These are phyloP conservation scores for Boechera retrofracta DNA, from an alignment of 345 rosid species.

Conservation along the genomic window DNA sequence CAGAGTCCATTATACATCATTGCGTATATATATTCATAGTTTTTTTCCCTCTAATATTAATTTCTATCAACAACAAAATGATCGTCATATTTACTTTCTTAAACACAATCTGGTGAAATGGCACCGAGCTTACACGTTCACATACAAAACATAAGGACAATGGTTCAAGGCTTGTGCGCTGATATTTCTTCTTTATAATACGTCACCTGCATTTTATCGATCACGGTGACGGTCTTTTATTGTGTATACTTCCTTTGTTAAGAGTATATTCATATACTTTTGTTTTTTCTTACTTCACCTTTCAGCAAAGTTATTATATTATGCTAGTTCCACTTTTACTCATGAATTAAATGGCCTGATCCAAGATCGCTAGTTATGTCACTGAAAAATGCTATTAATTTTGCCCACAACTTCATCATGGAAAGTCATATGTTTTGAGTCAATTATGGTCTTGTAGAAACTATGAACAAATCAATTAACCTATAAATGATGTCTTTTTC, in stretches of 20 bases:
- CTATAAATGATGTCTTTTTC: conserved; percentile 5
- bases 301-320: background rate
- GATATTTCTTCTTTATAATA: background rate
- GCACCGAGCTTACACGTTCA: background rate
- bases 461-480: conserved; percentile 27
- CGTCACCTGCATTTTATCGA: background rate
- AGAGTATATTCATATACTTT: background rate
- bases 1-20: no score
- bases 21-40: conserved; percentile 3
- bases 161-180: background rate
- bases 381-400: background rate
- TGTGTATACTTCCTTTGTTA: background rate
- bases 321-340: no score
- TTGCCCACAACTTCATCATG: background rate
- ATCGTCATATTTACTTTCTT: background rate
- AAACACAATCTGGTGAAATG: background rate
- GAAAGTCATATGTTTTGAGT: background rate
- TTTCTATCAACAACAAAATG: background rate
- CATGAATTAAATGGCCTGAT: background rate
- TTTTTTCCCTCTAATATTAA: background rate
- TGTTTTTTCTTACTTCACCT: background rate
- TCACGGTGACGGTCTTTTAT: background rate
- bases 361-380: background rate
- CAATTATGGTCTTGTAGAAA: background rate
- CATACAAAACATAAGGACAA: background rate